Percentiles rank a stretch among this genome's conserved stretches.
Conservation (phyloP, 441 rosid genomes). For the Flueggea neowawraea region DNA sequence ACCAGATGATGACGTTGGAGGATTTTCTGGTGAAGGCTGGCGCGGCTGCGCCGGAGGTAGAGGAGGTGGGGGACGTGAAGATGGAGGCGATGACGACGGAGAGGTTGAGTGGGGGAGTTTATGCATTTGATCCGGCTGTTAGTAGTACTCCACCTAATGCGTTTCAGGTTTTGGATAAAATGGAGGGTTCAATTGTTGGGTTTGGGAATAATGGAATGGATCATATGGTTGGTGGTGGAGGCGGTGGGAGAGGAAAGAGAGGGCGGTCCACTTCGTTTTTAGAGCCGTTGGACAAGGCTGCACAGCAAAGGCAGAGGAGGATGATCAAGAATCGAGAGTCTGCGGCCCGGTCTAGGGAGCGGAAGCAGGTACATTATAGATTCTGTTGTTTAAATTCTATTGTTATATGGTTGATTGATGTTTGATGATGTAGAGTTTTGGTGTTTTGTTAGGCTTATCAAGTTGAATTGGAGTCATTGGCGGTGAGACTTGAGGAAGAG, state of each 20-base stretch:
- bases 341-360: constrained; percentile 91
- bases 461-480: no score
- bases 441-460: no score
- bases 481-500: no score
- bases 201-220: no score
- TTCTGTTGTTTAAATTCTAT: no score
- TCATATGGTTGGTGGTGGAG: constrained; percentile 8
- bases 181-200: no score
- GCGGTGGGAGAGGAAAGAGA: constrained; percentile 54
- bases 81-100: constrained; percentile 22
- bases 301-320: constrained; percentile 88
- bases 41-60: constrained; percentile 31
- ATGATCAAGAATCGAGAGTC: constrained; percentile 97
- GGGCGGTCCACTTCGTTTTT: constrained; percentile 44
- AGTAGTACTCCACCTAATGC: constrained; percentile 15
- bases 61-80: constrained; percentile 45
- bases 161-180: constrained; percentile 21
- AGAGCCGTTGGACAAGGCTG: constrained; percentile 81
- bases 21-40: constrained; percentile 82
- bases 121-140: constrained; percentile 35
- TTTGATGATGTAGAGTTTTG: no score
- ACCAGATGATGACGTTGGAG: constrained; percentile 89
- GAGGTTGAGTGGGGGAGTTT: constrained; percentile 46
- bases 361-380: constrained; percentile 58
- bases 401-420: no score